A percentile compares a stretch with the other conserved stretches of the same genome.
Conservation (phyloP, 257 asterid genomes). For the Capsicum baccatum region DNA sequence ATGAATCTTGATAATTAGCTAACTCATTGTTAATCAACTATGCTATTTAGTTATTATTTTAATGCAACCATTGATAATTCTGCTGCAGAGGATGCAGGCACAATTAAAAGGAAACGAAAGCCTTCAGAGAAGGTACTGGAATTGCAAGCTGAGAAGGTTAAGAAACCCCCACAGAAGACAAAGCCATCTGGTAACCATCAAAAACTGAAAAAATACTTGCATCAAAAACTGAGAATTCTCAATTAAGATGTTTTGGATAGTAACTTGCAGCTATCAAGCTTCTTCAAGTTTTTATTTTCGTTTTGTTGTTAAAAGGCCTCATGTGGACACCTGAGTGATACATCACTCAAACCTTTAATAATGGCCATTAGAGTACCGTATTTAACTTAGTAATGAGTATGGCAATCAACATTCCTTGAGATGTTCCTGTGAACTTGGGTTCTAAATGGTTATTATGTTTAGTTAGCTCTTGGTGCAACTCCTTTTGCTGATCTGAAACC, state of each 20-base stretch:
- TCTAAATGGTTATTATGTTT: neutral
- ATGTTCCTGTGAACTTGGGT: constrained; percentile 19
- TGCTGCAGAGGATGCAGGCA: constrained; percentile 76
- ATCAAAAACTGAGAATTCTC: neutral
- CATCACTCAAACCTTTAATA: constrained; percentile 2
- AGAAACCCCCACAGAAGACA: constrained; percentile 52
- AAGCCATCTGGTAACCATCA: constrained; percentile 48
- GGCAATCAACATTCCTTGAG: constrained; percentile 14
- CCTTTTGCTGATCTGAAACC: neutral
- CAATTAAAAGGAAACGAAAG: constrained; percentile 67
- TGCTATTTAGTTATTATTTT: neutral
- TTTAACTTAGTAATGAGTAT: neutral
- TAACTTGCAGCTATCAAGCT: neutral
- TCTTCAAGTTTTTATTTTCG: neutral
- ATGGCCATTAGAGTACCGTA: neutral
- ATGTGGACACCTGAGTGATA: constrained; percentile 21
- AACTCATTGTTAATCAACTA: neutral
- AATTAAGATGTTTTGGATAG: neutral
- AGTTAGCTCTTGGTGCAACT: constrained; percentile 10
- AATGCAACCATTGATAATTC: constrained; percentile 55
- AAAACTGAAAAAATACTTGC: constrained; percentile 33
- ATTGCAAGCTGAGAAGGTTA: constrained; percentile 59
- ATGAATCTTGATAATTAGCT: constrained; percentile 1
- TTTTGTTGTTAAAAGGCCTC: constrained; percentile 15
- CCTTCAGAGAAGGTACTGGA: constrained; percentile 73